These are phyloP conservation scores for Blastobotrys proliferans DNA, from an alignment of 1,139 yeast species.

Conservation along the genomic window DNA sequence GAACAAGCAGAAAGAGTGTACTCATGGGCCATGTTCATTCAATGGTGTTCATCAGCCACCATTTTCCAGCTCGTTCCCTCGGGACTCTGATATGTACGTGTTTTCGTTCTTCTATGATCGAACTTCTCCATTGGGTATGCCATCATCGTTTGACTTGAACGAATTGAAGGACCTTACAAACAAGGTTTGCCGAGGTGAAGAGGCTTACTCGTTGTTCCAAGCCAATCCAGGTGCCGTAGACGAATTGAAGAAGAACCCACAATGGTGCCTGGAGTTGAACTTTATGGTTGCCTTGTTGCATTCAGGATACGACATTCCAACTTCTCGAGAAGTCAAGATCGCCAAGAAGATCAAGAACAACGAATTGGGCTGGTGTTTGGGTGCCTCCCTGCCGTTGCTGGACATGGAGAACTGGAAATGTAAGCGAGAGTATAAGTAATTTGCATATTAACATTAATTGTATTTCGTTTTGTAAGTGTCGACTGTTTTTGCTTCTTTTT, in stretches of 20 bases:
- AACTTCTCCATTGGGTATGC: constrained; percentile 92
- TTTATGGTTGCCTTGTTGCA: constrained; percentile 87
- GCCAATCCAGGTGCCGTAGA: constrained; percentile 62
- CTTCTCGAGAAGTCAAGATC: constrained; percentile 81
- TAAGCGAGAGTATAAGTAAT: constrained; percentile 17
- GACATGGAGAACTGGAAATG: constrained; percentile 74
- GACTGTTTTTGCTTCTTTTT: background rate
- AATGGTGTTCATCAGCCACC: constrained; percentile 97
- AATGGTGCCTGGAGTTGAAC: constrained; percentile 89
- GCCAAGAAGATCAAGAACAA: constrained; percentile 84
- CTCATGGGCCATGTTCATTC: constrained; percentile 81
- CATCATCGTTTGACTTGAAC: constrained; percentile 75
- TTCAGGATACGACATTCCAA: constrained; percentile 93
- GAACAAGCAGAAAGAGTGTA: constrained; percentile 77
- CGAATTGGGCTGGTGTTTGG: constrained; percentile 97
- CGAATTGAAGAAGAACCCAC: constrained; percentile 70
- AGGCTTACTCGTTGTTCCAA: constrained; percentile 59
- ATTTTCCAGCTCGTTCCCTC: constrained; percentile 66
- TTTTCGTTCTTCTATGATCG: constrained; percentile 95
- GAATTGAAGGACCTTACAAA: constrained; percentile 80
- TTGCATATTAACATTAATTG: background rate
- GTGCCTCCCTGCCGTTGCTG: constrained; percentile 89
- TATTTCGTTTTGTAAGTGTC: background rate
- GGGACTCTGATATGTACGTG: constrained; percentile 70
- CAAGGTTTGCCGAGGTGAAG: constrained; percentile 79